phyloP scores from a whole-genome alignment of 2,329 filamentous ascomycete species.

The Penicillium sp. region DNA sequence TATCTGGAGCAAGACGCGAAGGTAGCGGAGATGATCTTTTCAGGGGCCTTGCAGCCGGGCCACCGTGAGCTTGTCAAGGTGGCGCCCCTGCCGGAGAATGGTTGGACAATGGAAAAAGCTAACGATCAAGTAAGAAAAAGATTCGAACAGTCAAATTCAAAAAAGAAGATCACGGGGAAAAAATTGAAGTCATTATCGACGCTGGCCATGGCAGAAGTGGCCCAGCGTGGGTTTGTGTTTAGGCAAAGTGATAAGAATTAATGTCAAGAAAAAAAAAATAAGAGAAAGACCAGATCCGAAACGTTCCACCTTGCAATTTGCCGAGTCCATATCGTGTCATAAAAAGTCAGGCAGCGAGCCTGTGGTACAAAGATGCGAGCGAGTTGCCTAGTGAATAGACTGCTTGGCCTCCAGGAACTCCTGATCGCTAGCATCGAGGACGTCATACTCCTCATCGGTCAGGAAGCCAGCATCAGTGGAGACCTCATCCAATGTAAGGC shows the following conservation, averaged over 20 bases:
- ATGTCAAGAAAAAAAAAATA: background rate
- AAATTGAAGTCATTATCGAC: constrained; percentile 25
- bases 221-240: constrained; percentile 10
- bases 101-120: constrained; percentile 9
- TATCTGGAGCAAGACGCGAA: constrained; percentile 19
- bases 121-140: constrained; percentile 4
- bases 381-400: constrained; percentile 24
- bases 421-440: constrained; percentile 92
- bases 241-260: constrained; percentile 12
- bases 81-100: background rate
- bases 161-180: constrained; percentile 1
- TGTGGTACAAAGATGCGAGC: background rate
- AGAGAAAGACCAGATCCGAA: constrained; percentile 14
- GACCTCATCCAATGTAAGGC: constrained; percentile 58
- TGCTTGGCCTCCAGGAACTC: constrained; percentile 66
- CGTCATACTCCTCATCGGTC: constrained; percentile 98
- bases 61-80: background rate
- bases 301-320: constrained; percentile 27
- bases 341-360: background rate
- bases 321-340: constrained; percentile 27
- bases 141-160: constrained; percentile 19
- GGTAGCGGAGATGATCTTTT: constrained; percentile 5
- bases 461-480: constrained; percentile 74
- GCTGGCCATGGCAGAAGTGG: constrained; percentile 29
- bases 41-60: background rate